Conservation (phyloP, 371 early-diverging fungal species). For the Cokeromyces recurvatus region DNA sequence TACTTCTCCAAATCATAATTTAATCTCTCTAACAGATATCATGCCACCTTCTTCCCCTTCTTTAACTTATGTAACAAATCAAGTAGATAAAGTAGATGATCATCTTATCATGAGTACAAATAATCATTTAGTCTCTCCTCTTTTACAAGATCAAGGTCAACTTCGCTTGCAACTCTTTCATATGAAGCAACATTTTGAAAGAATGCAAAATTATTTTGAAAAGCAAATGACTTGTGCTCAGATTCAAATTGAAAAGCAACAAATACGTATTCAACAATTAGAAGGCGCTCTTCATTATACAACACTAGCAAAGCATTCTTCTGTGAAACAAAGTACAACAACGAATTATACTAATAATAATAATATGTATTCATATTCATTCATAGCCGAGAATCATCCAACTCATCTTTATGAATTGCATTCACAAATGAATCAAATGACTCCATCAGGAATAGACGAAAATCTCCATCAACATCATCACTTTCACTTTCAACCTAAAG, state of each 20-base stretch:
- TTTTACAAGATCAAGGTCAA: background rate
- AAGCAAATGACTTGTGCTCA: constrained; percentile 9
- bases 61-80: no score
- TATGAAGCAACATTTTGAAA: constrained; percentile 9
- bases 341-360: background rate
- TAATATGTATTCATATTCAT: background rate
- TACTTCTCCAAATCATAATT: background rate
- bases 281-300: constrained; percentile 10
- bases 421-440: no score
- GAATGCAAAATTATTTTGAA: constrained; percentile 9
- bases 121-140: no score
- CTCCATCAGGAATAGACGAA: no score
- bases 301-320: no score
- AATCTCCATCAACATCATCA: no score
- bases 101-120: no score
- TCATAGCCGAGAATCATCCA: background rate
- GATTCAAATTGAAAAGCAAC: constrained; percentile 14
- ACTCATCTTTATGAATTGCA: no score
- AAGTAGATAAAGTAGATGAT: no score
- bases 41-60: no score
- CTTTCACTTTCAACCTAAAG: no score
- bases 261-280: constrained; percentile 13
- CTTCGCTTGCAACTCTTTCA: constrained; percentile 10
- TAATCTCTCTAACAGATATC: background rate
- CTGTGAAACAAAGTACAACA: constrained; percentile 9